phyloP scores from a whole-genome alignment of 2,329 filamentous ascomycete species.

The Colletotrichum siamense region DNA sequence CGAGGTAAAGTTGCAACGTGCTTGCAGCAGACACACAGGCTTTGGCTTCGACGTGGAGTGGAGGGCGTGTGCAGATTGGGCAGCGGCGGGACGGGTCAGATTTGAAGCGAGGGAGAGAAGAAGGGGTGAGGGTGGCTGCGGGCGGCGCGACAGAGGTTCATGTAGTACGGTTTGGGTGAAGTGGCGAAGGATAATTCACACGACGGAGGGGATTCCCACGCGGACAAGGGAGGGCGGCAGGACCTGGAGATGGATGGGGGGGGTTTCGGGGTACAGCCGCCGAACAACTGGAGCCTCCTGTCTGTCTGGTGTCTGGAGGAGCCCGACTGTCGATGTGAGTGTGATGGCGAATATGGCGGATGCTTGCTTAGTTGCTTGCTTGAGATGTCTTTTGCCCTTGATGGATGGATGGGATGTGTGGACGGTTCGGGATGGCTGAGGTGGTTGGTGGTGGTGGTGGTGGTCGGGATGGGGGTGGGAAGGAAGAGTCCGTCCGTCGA shows the following conservation, averaged over 20 bases:
- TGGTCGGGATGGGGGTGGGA: neutral
- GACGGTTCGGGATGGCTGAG: neutral
- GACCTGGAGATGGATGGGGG: neutral
- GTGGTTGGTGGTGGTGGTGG: neutral
- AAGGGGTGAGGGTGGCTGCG: conserved; percentile 9
- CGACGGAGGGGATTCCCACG: neutral
- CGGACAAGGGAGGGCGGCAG: conserved; percentile 1
- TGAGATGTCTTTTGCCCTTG: neutral
- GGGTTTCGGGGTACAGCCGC: conserved; percentile 9
- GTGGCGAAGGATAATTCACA: conserved; percentile 12
- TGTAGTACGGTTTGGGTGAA: conserved; percentile 15
- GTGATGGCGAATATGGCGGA: neutral
- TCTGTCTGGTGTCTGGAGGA: neutral
- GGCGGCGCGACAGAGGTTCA: conserved; percentile 16
- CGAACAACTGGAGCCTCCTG: neutral
- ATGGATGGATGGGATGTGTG: neutral
- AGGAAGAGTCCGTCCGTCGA: conserved; percentile 1
- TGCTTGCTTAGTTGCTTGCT: neutral
- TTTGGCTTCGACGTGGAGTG: neutral
- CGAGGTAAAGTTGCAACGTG: neutral
- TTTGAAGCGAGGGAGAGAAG: neutral
- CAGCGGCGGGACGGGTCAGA: neutral
- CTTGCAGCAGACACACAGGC: neutral
- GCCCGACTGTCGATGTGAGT: neutral
- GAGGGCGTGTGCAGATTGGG: neutral